Evolutionary conservation across 2,329 filamentous ascomycete species (phyloP), one percentile per base, ranked within the genome.

Genomic region (Bipolaris cookei): DNA sequence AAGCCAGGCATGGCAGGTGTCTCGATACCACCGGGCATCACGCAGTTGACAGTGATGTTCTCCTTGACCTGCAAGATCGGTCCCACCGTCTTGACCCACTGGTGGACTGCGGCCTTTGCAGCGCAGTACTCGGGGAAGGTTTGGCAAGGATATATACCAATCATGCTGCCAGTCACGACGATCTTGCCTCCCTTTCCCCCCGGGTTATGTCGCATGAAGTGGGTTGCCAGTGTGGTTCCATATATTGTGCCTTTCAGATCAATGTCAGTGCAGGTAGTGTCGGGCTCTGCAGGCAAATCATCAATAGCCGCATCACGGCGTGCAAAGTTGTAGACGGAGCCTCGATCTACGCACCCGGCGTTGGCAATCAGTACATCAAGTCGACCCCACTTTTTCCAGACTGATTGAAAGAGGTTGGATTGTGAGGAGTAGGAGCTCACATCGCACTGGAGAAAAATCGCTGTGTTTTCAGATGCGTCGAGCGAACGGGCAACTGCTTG

Each of bases 141-240:
- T 7, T 69, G 59, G 56, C 81, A 78, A 0, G 82, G 80, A 45
- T 79, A 78, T 1, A 83, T 59, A 1, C 72, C 79, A 1, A 78
- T 77, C 54, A 79, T 76, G 56, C 77, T 81, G 2, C 75, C 74
- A 0, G 81, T 83, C 0, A 77, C 74, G 10, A 82, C 69, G 50
- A 83, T 80, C 52, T 72, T 77, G 1, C 81, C 81, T 2, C 79
- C 79, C 0, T 76, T 76, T 0, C 65, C 67, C 2, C 69, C 63
- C 2, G 61, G 45, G 54, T 83, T 84, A 55, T 82, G 75, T 8
- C 81, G 75, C 82, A 84, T 84, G 65, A 83, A 84, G 61, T 84
- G 82, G 1, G 77, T 79, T 0, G 83, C 80, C 7, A 84, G 71
- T 52, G 78, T 76, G 1, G 77, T 80, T 3, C 81, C 80, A 55